phyloP scores from a whole-genome alignment of 2,329 filamentous ascomycete species.

The Fusarium zealandicum region DNA sequence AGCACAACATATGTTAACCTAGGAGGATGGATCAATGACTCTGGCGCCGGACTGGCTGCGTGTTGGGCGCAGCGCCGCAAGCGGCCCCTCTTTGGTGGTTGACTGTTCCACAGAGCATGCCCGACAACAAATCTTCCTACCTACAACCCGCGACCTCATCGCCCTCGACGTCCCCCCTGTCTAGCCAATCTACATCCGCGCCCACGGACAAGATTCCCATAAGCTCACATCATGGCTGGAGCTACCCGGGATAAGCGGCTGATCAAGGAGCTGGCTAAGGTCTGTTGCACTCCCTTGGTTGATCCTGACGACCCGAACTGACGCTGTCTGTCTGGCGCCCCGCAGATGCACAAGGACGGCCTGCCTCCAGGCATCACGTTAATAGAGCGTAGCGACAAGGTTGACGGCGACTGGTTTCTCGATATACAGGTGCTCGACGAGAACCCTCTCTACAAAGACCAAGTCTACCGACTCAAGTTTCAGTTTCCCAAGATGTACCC shows the following conservation, averaged over 20 bases:
- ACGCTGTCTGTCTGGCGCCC: constrained; percentile 20
- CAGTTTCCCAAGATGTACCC: constrained; percentile 85
- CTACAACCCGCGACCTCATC: constrained; percentile 16
- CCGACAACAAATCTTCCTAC: constrained; percentile 22
- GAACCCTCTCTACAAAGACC: constrained; percentile 84
- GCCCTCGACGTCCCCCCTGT: constrained; percentile 11
- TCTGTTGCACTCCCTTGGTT: constrained; percentile 36
- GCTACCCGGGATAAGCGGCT: constrained; percentile 63
- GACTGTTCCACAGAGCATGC: constrained; percentile 18
- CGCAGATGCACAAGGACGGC: constrained; percentile 60
- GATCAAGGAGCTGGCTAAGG: constrained; percentile 66
- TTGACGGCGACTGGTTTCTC: constrained; percentile 79
- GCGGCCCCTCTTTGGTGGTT: constrained; percentile 29
- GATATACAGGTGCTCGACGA: constrained; percentile 90
- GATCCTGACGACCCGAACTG: constrained; percentile 15
- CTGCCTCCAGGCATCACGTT: constrained; percentile 77
- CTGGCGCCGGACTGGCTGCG: neutral
- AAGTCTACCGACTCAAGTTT: constrained; percentile 87
- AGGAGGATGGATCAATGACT: neutral
- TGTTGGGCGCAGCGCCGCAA: constrained; percentile 32
- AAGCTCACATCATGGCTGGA: constrained; percentile 47
- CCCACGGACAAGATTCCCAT: constrained; percentile 1
- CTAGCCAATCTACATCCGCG: constrained; percentile 1
- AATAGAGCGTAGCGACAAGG: constrained; percentile 80
- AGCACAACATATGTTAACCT: too few species aligned